phyloP scores from a whole-genome alignment of 1,139 yeast species.

The Arxiozyma heterogenica region DNA sequence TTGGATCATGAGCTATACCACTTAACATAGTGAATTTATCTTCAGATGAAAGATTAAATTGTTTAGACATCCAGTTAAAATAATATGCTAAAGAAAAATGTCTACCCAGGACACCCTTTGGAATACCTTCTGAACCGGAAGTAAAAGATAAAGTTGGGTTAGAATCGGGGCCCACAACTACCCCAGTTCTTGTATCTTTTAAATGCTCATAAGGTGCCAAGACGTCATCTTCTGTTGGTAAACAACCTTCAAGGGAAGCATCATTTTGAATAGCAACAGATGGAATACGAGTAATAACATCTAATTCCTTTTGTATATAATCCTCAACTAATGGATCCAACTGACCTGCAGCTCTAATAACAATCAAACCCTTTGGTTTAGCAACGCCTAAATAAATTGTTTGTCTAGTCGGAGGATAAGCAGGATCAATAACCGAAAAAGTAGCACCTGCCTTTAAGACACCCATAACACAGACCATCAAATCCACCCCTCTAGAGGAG shows the following conservation, averaged over 20 bases:
- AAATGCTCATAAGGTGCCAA: conserved; percentile 40
- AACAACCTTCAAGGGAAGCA: conserved; percentile 58
- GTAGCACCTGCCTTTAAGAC: conserved; percentile 97
- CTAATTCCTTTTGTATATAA: conserved; percentile 62
- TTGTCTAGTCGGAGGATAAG: conserved; percentile 97
- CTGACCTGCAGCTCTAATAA: conserved; percentile 80
- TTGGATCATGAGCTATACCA: conserved; percentile 98
- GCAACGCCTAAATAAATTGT: conserved; percentile 88
- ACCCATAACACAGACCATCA: conserved; percentile 95
- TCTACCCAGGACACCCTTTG: conserved; percentile 97
- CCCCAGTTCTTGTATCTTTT: conserved; percentile 62
- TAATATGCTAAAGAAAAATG: conserved; percentile 94
- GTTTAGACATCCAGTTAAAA: conserved; percentile 96
- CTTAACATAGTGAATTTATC: conserved; percentile 95
- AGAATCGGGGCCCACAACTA: conserved; percentile 94
- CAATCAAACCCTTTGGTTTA: conserved; percentile 82
- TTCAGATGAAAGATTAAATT: conserved; percentile 63
- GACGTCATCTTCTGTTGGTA: conserved; percentile 43
- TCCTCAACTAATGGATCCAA: conserved; percentile 69
- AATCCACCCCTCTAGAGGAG: conserved; percentile 94
- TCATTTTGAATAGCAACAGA: conserved; percentile 67
- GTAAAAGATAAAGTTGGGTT: conserved; percentile 95
- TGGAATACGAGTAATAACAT: conserved; percentile 65
- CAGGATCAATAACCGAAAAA: conserved; percentile 96
- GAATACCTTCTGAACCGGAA: conserved; percentile 97